phyloP scores from a whole-genome alignment of 1,139 yeast genomes.

The Taiozyma sp. region DNA sequence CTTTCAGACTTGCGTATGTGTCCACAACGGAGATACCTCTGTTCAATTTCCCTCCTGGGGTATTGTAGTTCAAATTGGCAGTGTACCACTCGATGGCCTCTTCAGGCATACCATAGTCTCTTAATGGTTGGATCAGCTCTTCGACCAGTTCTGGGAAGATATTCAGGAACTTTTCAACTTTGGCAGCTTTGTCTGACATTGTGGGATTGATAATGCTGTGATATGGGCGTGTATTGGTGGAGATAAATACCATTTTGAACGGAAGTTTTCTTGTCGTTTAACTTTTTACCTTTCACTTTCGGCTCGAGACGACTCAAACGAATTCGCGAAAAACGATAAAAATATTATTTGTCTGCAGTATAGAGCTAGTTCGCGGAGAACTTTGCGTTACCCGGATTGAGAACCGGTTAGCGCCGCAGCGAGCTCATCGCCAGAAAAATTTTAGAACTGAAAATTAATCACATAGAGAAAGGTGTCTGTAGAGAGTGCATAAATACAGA shows the following conservation, averaged over 20 bases:
- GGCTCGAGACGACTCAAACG: neutral
- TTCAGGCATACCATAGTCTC: conserved; percentile 72
- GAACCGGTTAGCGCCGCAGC: neutral
- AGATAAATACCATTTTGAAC: no score
- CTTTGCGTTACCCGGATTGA: neutral
- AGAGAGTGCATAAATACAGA: neutral
- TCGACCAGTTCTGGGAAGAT: conserved; percentile 75
- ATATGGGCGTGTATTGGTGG: no score
- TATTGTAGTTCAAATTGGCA: conserved; percentile 71
- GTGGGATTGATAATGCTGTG: neutral
- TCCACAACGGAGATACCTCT: conserved; percentile 95
- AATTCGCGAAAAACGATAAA: neutral
- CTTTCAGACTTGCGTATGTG: conserved; percentile 77
- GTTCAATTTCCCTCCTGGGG: conserved; percentile 96
- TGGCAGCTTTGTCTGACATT: conserved; percentile 27
- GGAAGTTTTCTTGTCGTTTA: neutral
- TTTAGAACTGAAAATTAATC: neutral
- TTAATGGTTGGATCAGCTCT: conserved; percentile 62
- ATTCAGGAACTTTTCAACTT: conserved; percentile 58
- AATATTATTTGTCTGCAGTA: no score
- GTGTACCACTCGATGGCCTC: conserved; percentile 88
- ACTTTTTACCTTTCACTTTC: neutral
- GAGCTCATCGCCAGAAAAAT: conserved; percentile 1
- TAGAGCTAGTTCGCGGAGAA: no score
- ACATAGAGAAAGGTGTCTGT: neutral